These are phyloP conservation scores for Coffea humblotiana DNA, from an alignment of 305 asterid genomes.

Conservation along the genomic window DNA sequence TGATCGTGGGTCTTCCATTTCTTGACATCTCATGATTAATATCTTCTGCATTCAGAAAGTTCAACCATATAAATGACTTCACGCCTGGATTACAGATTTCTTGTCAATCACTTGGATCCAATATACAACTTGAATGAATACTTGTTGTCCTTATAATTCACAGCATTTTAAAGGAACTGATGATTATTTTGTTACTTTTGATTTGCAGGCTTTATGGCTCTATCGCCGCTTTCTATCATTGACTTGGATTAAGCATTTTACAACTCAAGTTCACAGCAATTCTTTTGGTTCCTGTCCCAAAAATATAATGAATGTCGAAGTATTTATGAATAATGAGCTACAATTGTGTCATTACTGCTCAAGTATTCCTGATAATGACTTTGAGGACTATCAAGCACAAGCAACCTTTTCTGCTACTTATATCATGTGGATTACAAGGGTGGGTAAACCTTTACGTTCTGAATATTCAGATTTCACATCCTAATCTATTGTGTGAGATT, in stretches of 20 bases:
- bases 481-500: not conserved
- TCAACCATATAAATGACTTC: not conserved
- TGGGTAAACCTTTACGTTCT: constrained; percentile 7
- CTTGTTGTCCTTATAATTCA: not conserved
- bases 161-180: not conserved
- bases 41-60: not conserved
- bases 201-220: constrained; percentile 83
- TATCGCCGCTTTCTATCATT: constrained; percentile 90
- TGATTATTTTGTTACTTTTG: constrained; percentile 18
- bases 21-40: not conserved
- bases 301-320: constrained; percentile 18
- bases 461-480: not conserved
- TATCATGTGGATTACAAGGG: constrained; percentile 81
- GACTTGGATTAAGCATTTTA: constrained; percentile 58
- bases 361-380: constrained; percentile 55
- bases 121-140: not conserved
- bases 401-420: constrained; percentile 71
- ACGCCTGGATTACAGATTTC: not conserved
- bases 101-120: not conserved
- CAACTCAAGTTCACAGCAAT: not conserved
- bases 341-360: constrained; percentile 50
- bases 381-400: constrained; percentile 78
- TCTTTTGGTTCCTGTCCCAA: not conserved
- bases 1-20: not conserved
- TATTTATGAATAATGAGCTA: constrained; percentile 53